Evolutionary conservation across 495 filamentous ascomycete species (phyloP).

Genomic region (Penicillium chermesinum): DNA sequence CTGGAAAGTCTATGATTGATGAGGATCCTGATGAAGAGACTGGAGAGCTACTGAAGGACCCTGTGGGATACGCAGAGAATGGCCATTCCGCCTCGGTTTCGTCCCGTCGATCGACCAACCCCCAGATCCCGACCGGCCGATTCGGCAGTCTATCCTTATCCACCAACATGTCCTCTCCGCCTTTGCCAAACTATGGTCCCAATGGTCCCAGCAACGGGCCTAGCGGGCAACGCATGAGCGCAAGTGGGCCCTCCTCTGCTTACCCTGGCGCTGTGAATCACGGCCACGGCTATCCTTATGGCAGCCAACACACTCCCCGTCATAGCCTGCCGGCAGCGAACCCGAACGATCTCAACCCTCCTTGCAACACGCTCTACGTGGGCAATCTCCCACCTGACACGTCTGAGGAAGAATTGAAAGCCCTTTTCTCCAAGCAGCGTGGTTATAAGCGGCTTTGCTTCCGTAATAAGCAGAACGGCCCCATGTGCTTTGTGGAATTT

Average conservation of each 20-base stretch:
- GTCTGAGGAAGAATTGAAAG: slow-evolving; percentile 93
- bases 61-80: slow-evolving; percentile 77
- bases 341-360: slow-evolving; percentile 94
- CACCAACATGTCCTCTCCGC: slow-evolving; percentile 54
- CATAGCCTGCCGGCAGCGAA: slow-evolving; percentile 85
- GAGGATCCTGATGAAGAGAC: slow-evolving; percentile 84
- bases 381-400: slow-evolving; percentile 93
- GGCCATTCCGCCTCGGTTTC: slow-evolving; percentile 49
- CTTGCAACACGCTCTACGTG: slow-evolving; percentile 97
- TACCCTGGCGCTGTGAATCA: slow-evolving; percentile 58
- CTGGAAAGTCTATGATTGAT: slow-evolving; percentile 80
- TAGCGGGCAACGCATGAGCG: slow-evolving; percentile 34
- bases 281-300: slow-evolving; percentile 51
- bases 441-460: slow-evolving; percentile 96
- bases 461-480: slow-evolving; percentile 95
- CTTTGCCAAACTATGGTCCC: slow-evolving; percentile 47
- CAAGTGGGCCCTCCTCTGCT: slow-evolving; percentile 50
- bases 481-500: slow-evolving; percentile 99
- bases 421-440: slow-evolving; percentile 87
- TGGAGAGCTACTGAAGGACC: slow-evolving; percentile 75
- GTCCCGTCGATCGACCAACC: slow-evolving; percentile 65
- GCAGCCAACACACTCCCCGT: slow-evolving; percentile 54
- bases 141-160: slow-evolving; percentile 68
- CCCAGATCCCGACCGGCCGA: slow-evolving; percentile 65
- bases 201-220: slow-evolving; percentile 26